A percentile compares a stretch with the other conserved stretches of the same genome.
These are phyloP conservation scores for Colletotrichum paranaense DNA, from an alignment of 2,329 filamentous ascomycete species.

Conservation along the genomic window DNA sequence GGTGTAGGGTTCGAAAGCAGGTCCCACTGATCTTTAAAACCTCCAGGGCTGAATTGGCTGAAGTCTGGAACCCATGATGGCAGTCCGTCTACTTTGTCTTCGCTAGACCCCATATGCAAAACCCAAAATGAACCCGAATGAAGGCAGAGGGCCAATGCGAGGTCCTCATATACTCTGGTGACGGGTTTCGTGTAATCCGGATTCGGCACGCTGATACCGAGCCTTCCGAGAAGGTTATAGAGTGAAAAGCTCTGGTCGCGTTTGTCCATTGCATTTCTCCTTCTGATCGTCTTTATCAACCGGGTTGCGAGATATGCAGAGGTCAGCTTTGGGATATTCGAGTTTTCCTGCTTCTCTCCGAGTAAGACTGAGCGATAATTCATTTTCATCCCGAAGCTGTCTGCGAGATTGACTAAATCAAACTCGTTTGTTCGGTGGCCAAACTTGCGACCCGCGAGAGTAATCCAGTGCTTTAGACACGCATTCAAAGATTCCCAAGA, in stretches of 20 bases:
- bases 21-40: neutral
- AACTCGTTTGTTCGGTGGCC: neutral
- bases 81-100: neutral
- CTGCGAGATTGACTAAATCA: neutral
- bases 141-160: neutral
- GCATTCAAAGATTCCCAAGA: neutral
- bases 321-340: neutral
- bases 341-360: too few relatives aligned
- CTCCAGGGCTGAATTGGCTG: neutral
- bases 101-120: neutral
- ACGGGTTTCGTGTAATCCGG: neutral
- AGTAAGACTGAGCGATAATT: neutral
- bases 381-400: neutral
- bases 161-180: neutral
- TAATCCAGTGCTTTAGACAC: neutral
- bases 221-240: neutral
- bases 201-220: neutral
- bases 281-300: neutral
- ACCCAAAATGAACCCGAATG: neutral
- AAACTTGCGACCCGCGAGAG: neutral
- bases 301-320: neutral
- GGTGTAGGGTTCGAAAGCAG: neutral
- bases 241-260: neutral
- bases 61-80: neutral
- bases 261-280: neutral